Base-by-base conservation (phyloP, 192 early-diverging fungal species). In the Podila epigama region DNA sequence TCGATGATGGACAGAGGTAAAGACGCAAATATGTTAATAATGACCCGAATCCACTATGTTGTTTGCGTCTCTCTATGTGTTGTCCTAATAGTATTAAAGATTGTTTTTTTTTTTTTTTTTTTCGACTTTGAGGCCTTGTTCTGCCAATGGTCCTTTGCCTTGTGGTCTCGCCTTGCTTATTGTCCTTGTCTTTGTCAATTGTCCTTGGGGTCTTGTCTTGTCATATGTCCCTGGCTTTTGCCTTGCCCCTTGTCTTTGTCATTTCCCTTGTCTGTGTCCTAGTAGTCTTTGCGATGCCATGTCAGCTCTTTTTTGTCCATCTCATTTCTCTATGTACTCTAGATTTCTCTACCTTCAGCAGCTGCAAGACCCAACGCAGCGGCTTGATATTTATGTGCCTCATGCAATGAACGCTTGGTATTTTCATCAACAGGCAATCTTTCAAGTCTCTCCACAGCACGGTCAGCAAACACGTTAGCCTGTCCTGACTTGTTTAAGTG, bases 361-460 rank as follows among this genome's bases (percentile, higher is more conserved):
- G 73, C 73, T 51, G 59, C 40, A 9, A 77, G 58, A 12, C 73
- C 73, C 27, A 68, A 68, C 4, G 73, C 73, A 39, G 63, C 40
- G 12, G 65, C 73, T 29, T 68, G 66, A 22, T 63, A 53, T 36
- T 77, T 68, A 27, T 78, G 56, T 5, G 68, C 73, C 16, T 63
- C 56, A 22, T 58, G 56, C 9, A 82, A 62, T 6, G 78, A 28
- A 44, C 67, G 41, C 20, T 62, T 29, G 0, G 57, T 51, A 20
- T 78, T 67, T 36, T 83, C 60, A 39, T 83, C 66, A 33, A 81
- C 77, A 27, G 86, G 60, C 31, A 63, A 58, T 35, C 48, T 25
- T 11, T 68, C 42, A 20, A 77, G 59, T 35, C 60, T 42, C 22
- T 56, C 56, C 20, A 77, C 18, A 10, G 73, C 66, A 20, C 50